Conservation (phyloP, 192 early-diverging fungal species). For the Bifiguratus adelaidae region DNA sequence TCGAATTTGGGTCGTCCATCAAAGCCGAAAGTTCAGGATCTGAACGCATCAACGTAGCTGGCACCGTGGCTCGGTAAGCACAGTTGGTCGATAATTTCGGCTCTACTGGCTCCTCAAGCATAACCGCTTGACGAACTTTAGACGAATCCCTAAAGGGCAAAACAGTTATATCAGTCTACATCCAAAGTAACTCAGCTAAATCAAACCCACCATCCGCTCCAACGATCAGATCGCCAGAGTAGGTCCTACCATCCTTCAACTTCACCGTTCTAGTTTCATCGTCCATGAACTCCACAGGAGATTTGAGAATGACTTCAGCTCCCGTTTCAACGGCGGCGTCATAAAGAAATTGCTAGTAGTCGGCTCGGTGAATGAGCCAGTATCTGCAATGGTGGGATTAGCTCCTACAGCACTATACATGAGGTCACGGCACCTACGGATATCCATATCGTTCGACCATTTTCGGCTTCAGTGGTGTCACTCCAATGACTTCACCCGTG, state of each 20-base stretch:
- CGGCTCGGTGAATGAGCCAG: conserved; percentile 4
- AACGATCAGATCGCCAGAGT: conserved; percentile 4
- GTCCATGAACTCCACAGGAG: conserved; percentile 3
- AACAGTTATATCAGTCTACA: not conserved
- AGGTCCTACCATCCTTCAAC: not conserved
- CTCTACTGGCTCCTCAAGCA: not conserved
- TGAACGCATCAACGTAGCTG: conserved; percentile 6
- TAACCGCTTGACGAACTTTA: conserved; percentile 6
- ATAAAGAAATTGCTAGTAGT: conserved; percentile 5
- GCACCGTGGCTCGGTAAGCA: conserved; percentile 7
- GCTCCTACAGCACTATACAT: too few species aligned
- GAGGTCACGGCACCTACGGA: conserved; percentile 1
- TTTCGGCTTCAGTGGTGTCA: conserved; percentile 2
- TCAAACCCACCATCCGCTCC: conserved; percentile 5
- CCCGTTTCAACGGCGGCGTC: conserved; percentile 4
- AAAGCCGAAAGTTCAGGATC: conserved; percentile 4
- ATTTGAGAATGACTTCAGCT: conserved; percentile 2
- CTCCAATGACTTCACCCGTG: conserved; percentile 6
- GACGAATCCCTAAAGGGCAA: conserved; percentile 5
- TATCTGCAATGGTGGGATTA: conserved; percentile 4
- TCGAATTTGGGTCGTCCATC: conserved; percentile 7
- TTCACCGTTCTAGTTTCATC: not conserved
- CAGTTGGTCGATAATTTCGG: conserved; percentile 9
- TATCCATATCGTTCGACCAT: conserved; percentile 6
- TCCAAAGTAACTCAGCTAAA: not conserved